Conservation (phyloP, 176 grass and related monocot genomes). For the Typha latifolia region DNA sequence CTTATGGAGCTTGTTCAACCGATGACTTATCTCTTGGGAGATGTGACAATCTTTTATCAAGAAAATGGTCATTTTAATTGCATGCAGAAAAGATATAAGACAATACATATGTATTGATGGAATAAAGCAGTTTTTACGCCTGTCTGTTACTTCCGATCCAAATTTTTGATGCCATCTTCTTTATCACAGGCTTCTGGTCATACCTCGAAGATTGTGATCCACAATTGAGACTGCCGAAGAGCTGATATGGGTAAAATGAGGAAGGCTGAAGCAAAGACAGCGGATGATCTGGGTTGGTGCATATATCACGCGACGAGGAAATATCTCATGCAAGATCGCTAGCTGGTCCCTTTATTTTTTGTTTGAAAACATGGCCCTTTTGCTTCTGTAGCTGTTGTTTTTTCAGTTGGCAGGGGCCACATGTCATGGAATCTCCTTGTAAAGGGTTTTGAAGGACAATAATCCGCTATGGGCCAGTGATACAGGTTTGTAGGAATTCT, state of each 20-base stretch:
- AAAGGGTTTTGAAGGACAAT: no score
- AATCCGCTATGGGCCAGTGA: neutral
- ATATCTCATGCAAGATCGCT: neutral
- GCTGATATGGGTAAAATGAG: neutral
- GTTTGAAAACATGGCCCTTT: neutral
- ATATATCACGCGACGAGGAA: neutral
- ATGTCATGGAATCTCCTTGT: neutral
- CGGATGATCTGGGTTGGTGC: neutral
- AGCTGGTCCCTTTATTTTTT: neutral
- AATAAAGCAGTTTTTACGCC: neutral
- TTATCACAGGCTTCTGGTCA: slow-evolving; percentile 28
- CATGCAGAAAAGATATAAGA: neutral
- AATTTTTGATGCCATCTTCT: slow-evolving; percentile 11
- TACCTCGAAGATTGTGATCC: slow-evolving; percentile 23
- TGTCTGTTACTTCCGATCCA: neutral
- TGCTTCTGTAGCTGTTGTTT: neutral
- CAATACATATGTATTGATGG: neutral
- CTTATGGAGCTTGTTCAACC: no score
- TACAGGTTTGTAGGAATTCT: neutral
- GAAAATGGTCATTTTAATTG: neutral
- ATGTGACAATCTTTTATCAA: neutral
- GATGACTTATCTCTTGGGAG: neutral
- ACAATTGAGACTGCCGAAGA: slow-evolving; percentile 15
- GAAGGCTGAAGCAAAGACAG: neutral
- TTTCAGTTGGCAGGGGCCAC: neutral